Evolutionary conservation across 306 rosid species (phyloP).

Genomic region (Canavalia ensiformis): DNA sequence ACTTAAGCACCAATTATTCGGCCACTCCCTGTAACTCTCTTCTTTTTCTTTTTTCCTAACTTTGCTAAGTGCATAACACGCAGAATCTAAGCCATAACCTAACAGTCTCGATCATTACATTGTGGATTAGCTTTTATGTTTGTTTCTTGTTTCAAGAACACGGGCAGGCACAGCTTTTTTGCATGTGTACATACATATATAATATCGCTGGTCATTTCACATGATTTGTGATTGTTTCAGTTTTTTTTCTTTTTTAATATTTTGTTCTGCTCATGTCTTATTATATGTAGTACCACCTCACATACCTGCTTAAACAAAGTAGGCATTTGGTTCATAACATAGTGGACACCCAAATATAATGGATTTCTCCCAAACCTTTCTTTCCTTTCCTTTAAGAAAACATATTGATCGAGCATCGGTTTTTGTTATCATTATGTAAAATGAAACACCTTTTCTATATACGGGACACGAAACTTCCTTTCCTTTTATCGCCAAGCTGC

Average conservation of each 20-base stretch:
- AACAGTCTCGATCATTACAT: conserved; percentile 36
- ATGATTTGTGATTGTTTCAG: conserved; percentile 45
- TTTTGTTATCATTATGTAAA: conserved; percentile 52
- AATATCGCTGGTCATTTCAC: conserved; percentile 57
- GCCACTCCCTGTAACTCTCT: conserved; percentile 43
- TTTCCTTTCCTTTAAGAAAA: conserved; percentile 46
- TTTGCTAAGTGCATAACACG: conserved; percentile 37
- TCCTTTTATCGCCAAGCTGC: conserved; percentile 43
- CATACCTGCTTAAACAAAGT: conserved; percentile 41
- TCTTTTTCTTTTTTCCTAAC: conserved; percentile 40
- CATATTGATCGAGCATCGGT: conserved; percentile 31
- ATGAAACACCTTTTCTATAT: conserved; percentile 54
- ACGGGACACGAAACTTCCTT: conserved; percentile 41
- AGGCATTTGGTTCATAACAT: conserved; percentile 38
- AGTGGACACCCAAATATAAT: conserved; percentile 49
- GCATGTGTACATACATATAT: conserved; percentile 30
- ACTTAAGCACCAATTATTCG: conserved; percentile 63
- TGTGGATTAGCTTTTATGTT: conserved; percentile 39
- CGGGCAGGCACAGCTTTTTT: conserved; percentile 53
- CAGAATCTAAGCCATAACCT: conserved; percentile 48
- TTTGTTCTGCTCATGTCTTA: conserved; percentile 29
- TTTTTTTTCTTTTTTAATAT: conserved; percentile 6
- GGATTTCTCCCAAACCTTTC: conserved; percentile 52
- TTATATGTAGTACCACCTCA: conserved; percentile 53
- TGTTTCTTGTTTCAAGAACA: conserved; percentile 62